Evolutionary conservation across 208 protist species (phyloP).

Genomic region (Willaertia magna): DNA sequence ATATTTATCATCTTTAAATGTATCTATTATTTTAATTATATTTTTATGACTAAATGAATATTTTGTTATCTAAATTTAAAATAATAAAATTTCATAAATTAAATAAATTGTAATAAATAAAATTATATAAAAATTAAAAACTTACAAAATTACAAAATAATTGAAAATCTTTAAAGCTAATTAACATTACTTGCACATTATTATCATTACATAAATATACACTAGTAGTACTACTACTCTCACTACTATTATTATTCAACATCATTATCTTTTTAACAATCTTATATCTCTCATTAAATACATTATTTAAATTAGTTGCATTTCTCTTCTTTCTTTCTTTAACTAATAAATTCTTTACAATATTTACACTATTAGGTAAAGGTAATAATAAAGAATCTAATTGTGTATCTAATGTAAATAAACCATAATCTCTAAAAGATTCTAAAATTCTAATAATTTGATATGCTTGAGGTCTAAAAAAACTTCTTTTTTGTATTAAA

Average conservation of each 20-base stretch:
- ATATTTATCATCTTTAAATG: neutral
- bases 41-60: neutral
- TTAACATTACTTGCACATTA: neutral
- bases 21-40: neutral
- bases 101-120: neutral
- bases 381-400: neutral
- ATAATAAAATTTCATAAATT: no score
- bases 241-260: no score
- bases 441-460: neutral
- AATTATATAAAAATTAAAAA: neutral
- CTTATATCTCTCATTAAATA: neutral
- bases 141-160: neutral
- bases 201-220: no score
- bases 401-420: neutral
- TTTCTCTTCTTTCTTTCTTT: neutral
- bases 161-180: neutral
- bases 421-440: neutral
- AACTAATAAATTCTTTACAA: no score
- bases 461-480: neutral
- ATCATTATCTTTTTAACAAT: neutral
- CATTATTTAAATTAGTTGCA: neutral
- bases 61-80: neutral
- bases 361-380: neutral
- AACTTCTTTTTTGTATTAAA: neutral
- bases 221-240: no score